Base-by-base conservation (phyloP, 352 stramenopile species). In the Elongisporangium senticosum region DNA sequence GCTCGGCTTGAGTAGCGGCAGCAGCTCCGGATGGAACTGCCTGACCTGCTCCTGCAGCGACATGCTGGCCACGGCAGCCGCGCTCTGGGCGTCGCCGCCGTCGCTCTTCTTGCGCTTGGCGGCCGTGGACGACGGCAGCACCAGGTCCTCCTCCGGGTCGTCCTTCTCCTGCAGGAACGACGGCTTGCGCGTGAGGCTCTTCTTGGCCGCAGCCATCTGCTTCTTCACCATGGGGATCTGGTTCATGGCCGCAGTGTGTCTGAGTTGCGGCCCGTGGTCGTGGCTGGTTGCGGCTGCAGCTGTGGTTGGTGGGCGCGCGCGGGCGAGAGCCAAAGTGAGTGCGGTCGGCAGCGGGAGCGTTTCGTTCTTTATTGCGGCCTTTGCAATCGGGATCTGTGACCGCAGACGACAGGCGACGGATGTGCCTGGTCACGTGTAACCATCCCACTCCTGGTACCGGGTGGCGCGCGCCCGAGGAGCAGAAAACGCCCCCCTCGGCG, bases 1-100 rank as follows among this genome's bases (percentile, higher is more conserved):
- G 49, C 68, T 69, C 17, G 67, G 69, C 53, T 71, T 71, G 59
- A 89, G 64, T 39, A 90, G 65, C 15, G 81, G 78, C 48, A 87
- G 64, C 26, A 90, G 69, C 65, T 90, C 81, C 0, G 78, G 78
- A 10, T 74, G 78, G 39, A 74, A 64, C 20, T 56, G 52, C 50
- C 69, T 63, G 0, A 88, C 71, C 20, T 90, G 80, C 40, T 73
- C 63, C 2, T 61, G 58, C 7, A 90, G 65, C 60, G 78, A 58
- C 23, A 33, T 49, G 13, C 61, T 43, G 48, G 53, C 22, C 49
- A 24, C 17, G 2, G 51, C 20, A 19, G 61, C 33, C 21, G 17
- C 49, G n/a, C 56, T 43, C 50, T 63, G 61, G 24, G 52, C 33
- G 40, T 69, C 60, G 23, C 54, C 22, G 33, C 33, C 33, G 33